Conservation (phyloP, 495 filamentous ascomycete genomes). For the Penicillium cinerascens region DNA sequence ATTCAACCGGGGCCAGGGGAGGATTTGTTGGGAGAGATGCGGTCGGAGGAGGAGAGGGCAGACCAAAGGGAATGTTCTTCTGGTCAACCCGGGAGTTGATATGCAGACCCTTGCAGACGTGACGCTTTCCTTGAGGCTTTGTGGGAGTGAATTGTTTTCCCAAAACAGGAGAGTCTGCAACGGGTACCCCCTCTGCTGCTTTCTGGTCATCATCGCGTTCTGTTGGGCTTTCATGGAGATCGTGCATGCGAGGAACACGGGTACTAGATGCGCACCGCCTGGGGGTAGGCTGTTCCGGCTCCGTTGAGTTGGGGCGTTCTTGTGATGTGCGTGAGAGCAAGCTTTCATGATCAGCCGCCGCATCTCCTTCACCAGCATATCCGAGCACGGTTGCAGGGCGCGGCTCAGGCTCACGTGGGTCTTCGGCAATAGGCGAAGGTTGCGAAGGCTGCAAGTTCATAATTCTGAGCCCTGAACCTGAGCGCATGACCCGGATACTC, state of each 20-base stretch:
- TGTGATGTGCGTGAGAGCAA: slow-evolving; percentile 4
- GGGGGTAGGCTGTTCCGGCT: slow-evolving; percentile 11
- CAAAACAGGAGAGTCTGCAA: slow-evolving; percentile 26
- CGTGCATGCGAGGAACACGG: slow-evolving; percentile 15
- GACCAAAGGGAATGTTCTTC: slow-evolving; percentile 26
- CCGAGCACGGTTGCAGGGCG: slow-evolving; percentile 14
- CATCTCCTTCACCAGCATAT: slow-evolving; percentile 6
- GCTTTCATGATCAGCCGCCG: slow-evolving; percentile 11
- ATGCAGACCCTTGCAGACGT: slow-evolving; percentile 7
- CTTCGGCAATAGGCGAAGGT: slow-evolving; percentile 14
- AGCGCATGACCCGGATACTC: slow-evolving; percentile 2
- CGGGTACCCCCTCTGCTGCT: slow-evolving; percentile 1
- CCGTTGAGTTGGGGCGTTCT: slow-evolving; percentile 15
- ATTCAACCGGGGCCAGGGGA: slow-evolving; percentile 8
- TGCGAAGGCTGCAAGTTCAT: slow-evolving; percentile 11
- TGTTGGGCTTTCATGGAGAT: slow-evolving; percentile 11
- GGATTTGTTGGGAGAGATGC: slow-evolving; percentile 27
- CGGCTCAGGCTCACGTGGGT: slow-evolving; percentile 7
- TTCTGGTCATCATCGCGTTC: not conserved
- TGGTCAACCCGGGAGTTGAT: slow-evolving; percentile 17
- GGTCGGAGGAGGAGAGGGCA: slow-evolving; percentile 32
- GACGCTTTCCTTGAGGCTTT: slow-evolving; percentile 10
- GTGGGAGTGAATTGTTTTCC: slow-evolving; percentile 11
- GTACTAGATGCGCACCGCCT: slow-evolving; percentile 17
- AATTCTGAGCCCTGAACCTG: not conserved